These are phyloP conservation scores for Cucumis cinereus DNA, from an alignment of 306 rosid species.

Conservation along the genomic window DNA sequence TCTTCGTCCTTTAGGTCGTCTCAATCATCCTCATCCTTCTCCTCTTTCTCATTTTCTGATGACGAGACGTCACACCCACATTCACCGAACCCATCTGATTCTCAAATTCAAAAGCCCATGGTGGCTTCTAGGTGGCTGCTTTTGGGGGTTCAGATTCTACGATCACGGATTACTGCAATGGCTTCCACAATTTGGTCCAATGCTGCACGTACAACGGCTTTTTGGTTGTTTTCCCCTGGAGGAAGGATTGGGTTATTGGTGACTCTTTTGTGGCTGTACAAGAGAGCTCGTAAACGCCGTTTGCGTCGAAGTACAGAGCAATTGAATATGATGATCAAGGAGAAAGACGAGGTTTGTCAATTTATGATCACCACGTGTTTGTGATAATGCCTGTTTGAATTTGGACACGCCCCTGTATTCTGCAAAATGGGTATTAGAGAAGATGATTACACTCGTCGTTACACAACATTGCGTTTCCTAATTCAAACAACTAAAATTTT, in stretches of 20 bases:
- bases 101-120: conserved; percentile 11
- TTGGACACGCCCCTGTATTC: not conserved
- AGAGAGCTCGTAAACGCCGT: conserved; percentile 20
- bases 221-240: conserved; percentile 25
- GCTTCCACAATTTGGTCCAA: not conserved
- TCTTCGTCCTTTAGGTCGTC: not conserved
- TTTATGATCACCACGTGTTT: conserved; percentile 4
- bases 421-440: not conserved
- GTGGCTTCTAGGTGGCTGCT: conserved; percentile 23
- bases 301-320: conserved; percentile 12
- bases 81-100: conserved; percentile 13
- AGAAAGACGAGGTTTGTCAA: conserved; percentile 51
- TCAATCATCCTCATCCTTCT: conserved; percentile 9
- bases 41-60: conserved; percentile 34
- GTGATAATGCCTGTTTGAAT: conserved; percentile 9
- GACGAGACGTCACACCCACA: conserved; percentile 19
- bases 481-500: not conserved
- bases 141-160: conserved; percentile 26
- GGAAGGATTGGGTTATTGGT: conserved; percentile 16
- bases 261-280: conserved; percentile 28
- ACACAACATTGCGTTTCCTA: not conserved
- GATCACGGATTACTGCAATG: conserved; percentile 24
- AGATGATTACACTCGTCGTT: not conserved
- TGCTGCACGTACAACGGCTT: conserved; percentile 12
- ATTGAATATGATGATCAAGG: conserved; percentile 20